phyloP scores from a whole-genome alignment of 2,329 filamentous ascomycete species.

The Oidium heveae region DNA sequence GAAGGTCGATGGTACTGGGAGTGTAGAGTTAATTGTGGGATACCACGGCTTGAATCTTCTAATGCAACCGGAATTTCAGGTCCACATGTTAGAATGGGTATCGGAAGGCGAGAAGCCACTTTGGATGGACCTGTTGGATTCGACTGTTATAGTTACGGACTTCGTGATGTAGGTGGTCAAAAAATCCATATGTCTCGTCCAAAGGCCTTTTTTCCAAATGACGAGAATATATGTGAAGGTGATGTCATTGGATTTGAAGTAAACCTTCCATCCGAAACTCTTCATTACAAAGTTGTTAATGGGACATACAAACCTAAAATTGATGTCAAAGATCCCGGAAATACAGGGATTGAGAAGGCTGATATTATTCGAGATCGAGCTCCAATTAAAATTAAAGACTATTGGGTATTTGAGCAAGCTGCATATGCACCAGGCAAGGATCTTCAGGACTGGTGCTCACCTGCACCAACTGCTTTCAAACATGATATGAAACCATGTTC shows the following conservation, averaged over 20 bases:
- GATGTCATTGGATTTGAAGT: constrained; percentile 91
- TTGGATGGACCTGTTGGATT: constrained; percentile 67
- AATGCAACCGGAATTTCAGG: constrained; percentile 6
- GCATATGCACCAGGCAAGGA: constrained; percentile 75
- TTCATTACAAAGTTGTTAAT: constrained; percentile 72
- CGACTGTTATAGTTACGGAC: constrained; percentile 79
- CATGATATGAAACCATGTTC: constrained; percentile 32
- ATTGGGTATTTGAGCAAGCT: constrained; percentile 81
- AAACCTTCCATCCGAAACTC: constrained; percentile 56
- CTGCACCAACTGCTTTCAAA: constrained; percentile 13
- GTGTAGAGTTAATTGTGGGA: constrained; percentile 64
- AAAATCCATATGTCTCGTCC: constrained; percentile 83
- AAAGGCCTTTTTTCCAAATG: constrained; percentile 63
- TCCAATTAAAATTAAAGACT: constrained; percentile 78
- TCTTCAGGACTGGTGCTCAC: constrained; percentile 62
- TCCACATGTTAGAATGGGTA: constrained; percentile 62
- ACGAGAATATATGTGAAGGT: constrained; percentile 60
- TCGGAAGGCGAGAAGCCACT: constrained; percentile 56
- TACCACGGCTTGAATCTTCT: constrained; percentile 18
- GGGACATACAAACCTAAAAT: constrained; percentile 72
- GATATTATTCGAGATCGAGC: constrained; percentile 91
- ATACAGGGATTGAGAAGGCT: constrained; percentile 25
- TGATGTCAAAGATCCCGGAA: constrained; percentile 35
- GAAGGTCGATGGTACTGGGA: constrained; percentile 91
- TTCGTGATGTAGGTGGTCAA: constrained; percentile 73